These are phyloP conservation scores for Suillus alpinus DNA, from an alignment of 768 basidiomycete genomes.

Conservation along the genomic window DNA sequence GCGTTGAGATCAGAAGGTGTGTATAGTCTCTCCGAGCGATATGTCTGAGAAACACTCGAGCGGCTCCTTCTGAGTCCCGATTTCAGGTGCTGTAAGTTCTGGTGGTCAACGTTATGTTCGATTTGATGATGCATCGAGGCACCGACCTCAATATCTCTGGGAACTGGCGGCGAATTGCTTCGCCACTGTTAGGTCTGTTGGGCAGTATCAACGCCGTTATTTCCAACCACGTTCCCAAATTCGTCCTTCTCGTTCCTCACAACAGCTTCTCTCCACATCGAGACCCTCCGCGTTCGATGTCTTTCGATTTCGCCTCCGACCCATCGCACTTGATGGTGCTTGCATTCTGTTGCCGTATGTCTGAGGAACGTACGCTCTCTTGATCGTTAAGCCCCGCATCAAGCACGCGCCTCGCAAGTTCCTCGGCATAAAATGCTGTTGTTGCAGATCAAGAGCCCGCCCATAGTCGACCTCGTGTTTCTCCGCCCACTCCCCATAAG, in stretches of 20 bases:
- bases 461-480: slow-evolving; percentile 24
- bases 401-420: slow-evolving; percentile 36
- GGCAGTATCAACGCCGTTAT: slow-evolving; percentile 12
- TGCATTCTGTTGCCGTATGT: slow-evolving; percentile 16
- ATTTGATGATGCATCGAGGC: background rate
- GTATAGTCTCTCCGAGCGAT: slow-evolving; percentile 23
- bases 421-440: slow-evolving; percentile 18
- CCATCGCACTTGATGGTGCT: slow-evolving; percentile 13
- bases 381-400: slow-evolving; percentile 30
- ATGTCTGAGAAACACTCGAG: slow-evolving; percentile 21
- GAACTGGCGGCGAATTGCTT: slow-evolving; percentile 2
- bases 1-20: slow-evolving; percentile 13
- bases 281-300: slow-evolving; percentile 31
- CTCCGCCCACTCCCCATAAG: slow-evolving; percentile 32
- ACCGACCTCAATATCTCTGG: slow-evolving; percentile 24
- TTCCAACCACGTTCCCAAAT: slow-evolving; percentile 17
- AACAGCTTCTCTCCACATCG: slow-evolving; percentile 55
- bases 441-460: slow-evolving; percentile 24
- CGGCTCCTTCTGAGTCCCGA: slow-evolving; percentile 18
- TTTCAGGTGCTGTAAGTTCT: slow-evolving; percentile 7
- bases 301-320: slow-evolving; percentile 10
- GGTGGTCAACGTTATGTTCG: background rate
- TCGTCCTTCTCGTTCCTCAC: slow-evolving; percentile 34
- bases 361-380: slow-evolving; percentile 6
- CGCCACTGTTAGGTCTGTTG: slow-evolving; percentile 12